Evolutionary conservation across 202 grass and related monocot genomes (phyloP), one percentile per base, ranked within the genome.

Genomic region (Sporobolus alterniflorus): DNA sequence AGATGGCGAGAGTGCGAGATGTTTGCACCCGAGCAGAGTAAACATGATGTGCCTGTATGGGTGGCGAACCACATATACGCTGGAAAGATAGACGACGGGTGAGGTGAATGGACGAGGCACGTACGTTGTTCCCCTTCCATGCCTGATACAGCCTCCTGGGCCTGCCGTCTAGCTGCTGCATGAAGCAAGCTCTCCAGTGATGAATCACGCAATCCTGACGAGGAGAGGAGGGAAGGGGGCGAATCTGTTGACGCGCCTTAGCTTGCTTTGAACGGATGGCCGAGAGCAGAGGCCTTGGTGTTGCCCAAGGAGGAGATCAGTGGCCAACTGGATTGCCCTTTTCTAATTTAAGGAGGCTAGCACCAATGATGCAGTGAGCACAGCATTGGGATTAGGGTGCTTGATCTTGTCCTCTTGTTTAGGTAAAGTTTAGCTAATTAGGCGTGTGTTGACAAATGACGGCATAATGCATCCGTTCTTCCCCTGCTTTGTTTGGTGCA

Each of bases 101-200:
- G 5, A 62, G 55, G 9, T 16, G 36, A 33, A 36, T 16, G 2
- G 7, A 12, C 73, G 9, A 14, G 26, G 69, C 20, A 1, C n/a
- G 46, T 67, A 94, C 89, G 69, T 94, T 94, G 77, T 89, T 94
- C 25, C 92, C 92, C 40, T 88, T 89, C 92, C 89, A 94, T 26
- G 73, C 57, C 71, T 89, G 84, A 76, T 91, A 94, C 21, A 91
- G 69, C 77, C 64, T 77, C 84, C 34, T 85, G 10, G 80, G 57
- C 64, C 68, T 86, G 29, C 30, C 3, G 20, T 85, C 65, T 56
- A 22, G 40, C 40, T 70, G 18, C 52, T 67, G 36, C 24, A 39
- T 44, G 52, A 47, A 52, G 69, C n/a, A 6, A 49, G 16, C 21
- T 18, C 12, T 32, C 18, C 21, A n/a, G 31, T 74, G 10, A 31